Base-by-base conservation (phyloP, 1,139 yeast species). In the Protomyces lactucae-debilis region DNA sequence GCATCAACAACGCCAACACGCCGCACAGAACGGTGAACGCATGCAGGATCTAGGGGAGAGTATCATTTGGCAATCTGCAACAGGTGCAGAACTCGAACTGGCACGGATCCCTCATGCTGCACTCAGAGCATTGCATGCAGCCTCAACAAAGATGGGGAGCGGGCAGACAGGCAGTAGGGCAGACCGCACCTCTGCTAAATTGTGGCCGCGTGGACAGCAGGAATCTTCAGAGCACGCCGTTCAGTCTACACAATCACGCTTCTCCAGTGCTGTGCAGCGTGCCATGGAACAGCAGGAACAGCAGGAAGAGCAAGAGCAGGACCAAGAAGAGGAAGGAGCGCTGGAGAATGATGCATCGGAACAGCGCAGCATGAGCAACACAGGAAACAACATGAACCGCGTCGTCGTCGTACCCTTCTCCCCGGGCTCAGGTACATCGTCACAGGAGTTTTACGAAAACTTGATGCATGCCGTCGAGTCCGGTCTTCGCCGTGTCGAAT, bases 281-380 rank as follows among this genome's bases (percentile, higher is more conserved):
- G 48, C 48, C 12, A 43, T 43, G 48, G 48, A 43, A 18, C 48
- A 43, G 21, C 48, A 43, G 23, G 23, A n/a, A n/a, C 48, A 43
- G 23, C 48, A 18, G 6, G 61, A 57, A 28, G 76, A 74, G 14
- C 55, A 46, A 48, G 52, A 52, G 48, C 60, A 65, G 52, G 61
- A 54, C 35, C 36, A 51, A 9, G 18, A 43, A 37, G 56, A 39
- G 6, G 28, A 12, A 8, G 23, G n/a, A 28, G 32, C 37, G 16
- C 18, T 46, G 39, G 28, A 12, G 12, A n/a, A 18, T 10, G 35
- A 28, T 12, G 51, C 9, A 9, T n/a, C 18, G 9, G 37, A 43
- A 14, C 25, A 46, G 28, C 43, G 55, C 46, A 52, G 23, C 23
- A 37, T 37, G 43, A 14, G 16, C 16, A 52, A 18, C 16, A 37